Evolutionary conservation across 2,329 filamentous ascomycete genomes (phyloP), one percentile per base, ranked within the genome.

Genomic region (Tolypocladium tropicale): DNA sequence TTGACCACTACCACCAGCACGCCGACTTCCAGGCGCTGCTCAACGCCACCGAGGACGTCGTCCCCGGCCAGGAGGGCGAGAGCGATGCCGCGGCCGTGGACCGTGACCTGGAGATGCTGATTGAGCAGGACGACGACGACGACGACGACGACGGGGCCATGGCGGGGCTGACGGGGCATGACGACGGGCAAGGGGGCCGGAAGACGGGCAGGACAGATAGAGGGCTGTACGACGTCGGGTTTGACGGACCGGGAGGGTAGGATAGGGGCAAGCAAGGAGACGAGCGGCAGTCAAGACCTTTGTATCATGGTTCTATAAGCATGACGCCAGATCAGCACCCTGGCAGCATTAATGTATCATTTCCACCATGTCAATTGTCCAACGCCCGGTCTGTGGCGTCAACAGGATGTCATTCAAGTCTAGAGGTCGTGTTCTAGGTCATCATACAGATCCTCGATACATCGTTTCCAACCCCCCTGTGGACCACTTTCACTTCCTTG

Each of bases 1-100:
- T 78, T 58, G 71, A 73, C 53, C 67, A 74, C 52, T 70, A 72
- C 60, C 67, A 72, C 55, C 63, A 72, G 4, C 75, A 79, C 30
- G 69, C 76, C 0, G 75, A 81, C 49, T 81, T 83, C 62, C 78
- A 82, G 55, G 77, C 78, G 1, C 67, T 83, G 2, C 74, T 83
- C 3, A 75, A 78, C 62, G 78, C 75, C 2, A 73, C 75, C 0
- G 76, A 74, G 53, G 67, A 69, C 56, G 74, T 69, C 49, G 70
- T 63, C n/a, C 65, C 61, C 18, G 57, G 59, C 14, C 49, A 63
- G 28, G 53, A 60, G 41, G 58, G 61, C 41, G 65, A 66, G 12
- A 64, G 67, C 37, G 63, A 71, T 12, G 72, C 74, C 9, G 73
- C 75, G 48, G 69, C 74, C 1, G 74, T 78, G 33, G 76, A 80